phyloP scores from a whole-genome alignment of 352 stramenopile genomes.

The Phytopythium chamaehyphon region DNA sequence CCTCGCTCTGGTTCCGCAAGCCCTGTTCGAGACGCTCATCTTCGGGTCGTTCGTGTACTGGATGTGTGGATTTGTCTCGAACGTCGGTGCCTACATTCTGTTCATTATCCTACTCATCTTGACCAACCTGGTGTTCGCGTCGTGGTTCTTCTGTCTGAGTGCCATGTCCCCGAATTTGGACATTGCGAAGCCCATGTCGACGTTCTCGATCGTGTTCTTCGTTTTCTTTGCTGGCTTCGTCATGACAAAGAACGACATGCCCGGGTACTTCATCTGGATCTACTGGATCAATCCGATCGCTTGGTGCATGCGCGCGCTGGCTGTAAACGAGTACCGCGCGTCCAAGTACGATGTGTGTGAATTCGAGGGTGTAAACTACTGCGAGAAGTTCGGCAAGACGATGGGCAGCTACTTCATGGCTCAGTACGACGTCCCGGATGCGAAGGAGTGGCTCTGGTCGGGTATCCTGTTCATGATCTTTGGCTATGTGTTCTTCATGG shows the following conservation, averaged over 20 bases:
- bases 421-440: constrained; percentile 22
- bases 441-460: constrained; percentile 25
- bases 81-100: constrained; percentile 25
- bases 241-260: constrained; percentile 38
- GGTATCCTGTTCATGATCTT: constrained; percentile 34
- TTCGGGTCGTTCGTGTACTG: constrained; percentile 84
- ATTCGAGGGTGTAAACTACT: constrained; percentile 36
- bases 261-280: constrained; percentile 38
- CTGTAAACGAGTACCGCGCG: constrained; percentile 28
- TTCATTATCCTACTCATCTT: constrained; percentile 47
- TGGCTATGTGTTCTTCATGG: constrained; percentile 37
- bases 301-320: constrained; percentile 31
- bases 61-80: constrained; percentile 52
- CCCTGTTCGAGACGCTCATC: constrained; percentile 50
- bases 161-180: constrained; percentile 16
- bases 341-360: constrained; percentile 23
- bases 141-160: constrained; percentile 47
- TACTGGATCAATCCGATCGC: constrained; percentile 54
- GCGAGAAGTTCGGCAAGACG: constrained; percentile 17
- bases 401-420: constrained; percentile 41
- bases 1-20: constrained; percentile 57
- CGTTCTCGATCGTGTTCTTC: constrained; percentile 31
- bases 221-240: constrained; percentile 54
- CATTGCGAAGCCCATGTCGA: constrained; percentile 29
- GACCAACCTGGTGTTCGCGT: constrained; percentile 33